phyloP scores from a whole-genome alignment of 2,329 filamentous ascomycete species.

The Acrodontium crateriforme region DNA sequence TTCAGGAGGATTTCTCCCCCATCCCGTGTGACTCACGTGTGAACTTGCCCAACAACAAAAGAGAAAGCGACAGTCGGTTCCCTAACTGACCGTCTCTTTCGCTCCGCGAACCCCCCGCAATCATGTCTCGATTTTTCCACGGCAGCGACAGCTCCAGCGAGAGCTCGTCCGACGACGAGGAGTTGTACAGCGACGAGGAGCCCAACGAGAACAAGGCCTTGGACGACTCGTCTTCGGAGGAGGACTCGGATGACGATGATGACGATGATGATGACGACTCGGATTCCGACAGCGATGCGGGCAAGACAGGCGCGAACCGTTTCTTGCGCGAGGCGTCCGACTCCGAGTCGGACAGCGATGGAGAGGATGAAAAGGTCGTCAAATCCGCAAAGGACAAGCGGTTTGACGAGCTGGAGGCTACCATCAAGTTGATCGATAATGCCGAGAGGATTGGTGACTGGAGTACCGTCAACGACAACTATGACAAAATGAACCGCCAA shows the following conservation, averaged over 20 bases:
- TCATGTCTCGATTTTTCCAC: conserved; percentile 95
- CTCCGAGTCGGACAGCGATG: conserved; percentile 61
- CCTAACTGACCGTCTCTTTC: no score
- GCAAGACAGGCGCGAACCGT: conserved; percentile 57
- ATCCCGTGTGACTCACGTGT: no score
- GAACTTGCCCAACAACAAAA: no score
- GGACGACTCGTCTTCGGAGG: conserved; percentile 35
- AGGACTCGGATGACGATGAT: conserved; percentile 31
- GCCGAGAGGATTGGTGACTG: conserved; percentile 96
- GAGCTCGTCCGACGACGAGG: conserved; percentile 87
- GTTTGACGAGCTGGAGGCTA: conserved; percentile 81
- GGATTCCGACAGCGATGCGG: conserved; percentile 40
- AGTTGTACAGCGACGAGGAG: conserved; percentile 73
- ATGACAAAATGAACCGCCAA: conserved; percentile 48
- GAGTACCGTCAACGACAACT: conserved; percentile 56
- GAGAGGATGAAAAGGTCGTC: conserved; percentile 72
- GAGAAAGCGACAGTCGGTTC: no score
- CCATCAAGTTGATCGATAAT: conserved; percentile 86
- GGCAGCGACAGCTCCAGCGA: conserved; percentile 92
- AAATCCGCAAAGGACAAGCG: conserved; percentile 99
- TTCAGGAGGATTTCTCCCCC: no score
- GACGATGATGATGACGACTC: conserved; percentile 38
- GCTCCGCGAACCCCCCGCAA: no score
- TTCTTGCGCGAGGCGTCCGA: conserved; percentile 61
- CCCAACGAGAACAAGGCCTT: conserved; percentile 34